Evolutionary conservation across 768 basidiomycete genomes (phyloP).

Genomic region (Epithele typhae): DNA sequence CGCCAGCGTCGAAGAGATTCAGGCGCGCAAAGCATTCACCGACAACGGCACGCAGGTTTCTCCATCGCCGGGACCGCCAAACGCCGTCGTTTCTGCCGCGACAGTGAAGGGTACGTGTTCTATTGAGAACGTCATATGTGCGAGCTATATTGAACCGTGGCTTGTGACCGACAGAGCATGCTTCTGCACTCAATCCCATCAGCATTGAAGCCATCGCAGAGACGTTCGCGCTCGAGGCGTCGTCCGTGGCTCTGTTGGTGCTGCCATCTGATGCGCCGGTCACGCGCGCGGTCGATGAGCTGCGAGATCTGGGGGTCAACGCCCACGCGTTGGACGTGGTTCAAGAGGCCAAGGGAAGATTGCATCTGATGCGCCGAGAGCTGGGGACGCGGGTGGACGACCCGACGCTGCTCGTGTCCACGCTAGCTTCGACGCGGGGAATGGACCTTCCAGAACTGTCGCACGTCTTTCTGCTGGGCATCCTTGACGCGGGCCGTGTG

Average conservation of each 20-base stretch:
- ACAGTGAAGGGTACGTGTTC: no score
- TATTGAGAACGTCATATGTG: no score
- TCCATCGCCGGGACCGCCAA: no score
- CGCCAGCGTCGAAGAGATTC: no score
- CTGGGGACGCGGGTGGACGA: slow-evolving; percentile 36
- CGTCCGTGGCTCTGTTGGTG: slow-evolving; percentile 61
- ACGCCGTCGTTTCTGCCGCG: no score
- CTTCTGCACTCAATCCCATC: slow-evolving; percentile 51
- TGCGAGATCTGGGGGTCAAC: slow-evolving; percentile 62
- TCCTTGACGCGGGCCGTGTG: slow-evolving; percentile 46
- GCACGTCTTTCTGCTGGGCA: slow-evolving; percentile 72
- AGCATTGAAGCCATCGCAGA: slow-evolving; percentile 66
- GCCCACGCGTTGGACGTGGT: slow-evolving; percentile 58
- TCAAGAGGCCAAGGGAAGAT: slow-evolving; percentile 37
- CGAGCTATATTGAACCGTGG: no score
- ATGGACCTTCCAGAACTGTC: slow-evolving; percentile 66
- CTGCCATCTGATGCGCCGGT: slow-evolving; percentile 60
- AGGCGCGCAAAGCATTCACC: no score
- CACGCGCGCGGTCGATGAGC: slow-evolving; percentile 57
- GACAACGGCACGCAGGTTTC: no score
- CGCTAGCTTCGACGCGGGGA: slow-evolving; percentile 66
- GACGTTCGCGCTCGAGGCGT: slow-evolving; percentile 70
- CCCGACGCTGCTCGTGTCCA: slow-evolving; percentile 64
- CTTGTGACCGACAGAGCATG: no score
- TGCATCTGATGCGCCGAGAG: slow-evolving; percentile 36